Evolutionary conservation across 2,329 filamentous ascomycete species (phyloP).

Genomic region (Daldinia sp.): DNA sequence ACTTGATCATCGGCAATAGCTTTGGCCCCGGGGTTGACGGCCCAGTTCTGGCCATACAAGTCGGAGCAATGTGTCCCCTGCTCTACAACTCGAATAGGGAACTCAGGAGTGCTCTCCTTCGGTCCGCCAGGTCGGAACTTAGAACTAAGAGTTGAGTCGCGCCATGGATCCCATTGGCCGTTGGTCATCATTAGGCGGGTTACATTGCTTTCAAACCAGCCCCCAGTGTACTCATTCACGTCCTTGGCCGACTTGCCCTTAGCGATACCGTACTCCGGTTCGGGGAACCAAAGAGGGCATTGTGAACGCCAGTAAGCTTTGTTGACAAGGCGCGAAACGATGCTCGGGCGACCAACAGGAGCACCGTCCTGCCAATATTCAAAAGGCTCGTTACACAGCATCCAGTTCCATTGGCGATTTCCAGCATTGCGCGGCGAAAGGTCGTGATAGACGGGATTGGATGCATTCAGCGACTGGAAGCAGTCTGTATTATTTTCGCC

Average conservation of each 20-base stretch:
- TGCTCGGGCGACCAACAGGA: slow-evolving; percentile 51
- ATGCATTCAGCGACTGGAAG: slow-evolving; percentile 56
- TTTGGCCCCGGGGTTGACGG: slow-evolving; percentile 58
- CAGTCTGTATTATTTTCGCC: slow-evolving; percentile 56
- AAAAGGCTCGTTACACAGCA: slow-evolving; percentile 61
- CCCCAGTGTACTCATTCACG: slow-evolving; percentile 52
- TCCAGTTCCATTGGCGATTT: slow-evolving; percentile 64
- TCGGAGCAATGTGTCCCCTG: slow-evolving; percentile 53
- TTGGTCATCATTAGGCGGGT: slow-evolving; percentile 53
- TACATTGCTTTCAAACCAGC: slow-evolving; percentile 53
- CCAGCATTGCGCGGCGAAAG: slow-evolving; percentile 50
- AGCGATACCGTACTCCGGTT: slow-evolving; percentile 48
- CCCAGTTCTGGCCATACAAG: slow-evolving; percentile 55
- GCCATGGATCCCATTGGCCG: slow-evolving; percentile 54
- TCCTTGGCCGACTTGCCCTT: slow-evolving; percentile 45
- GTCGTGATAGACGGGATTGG: slow-evolving; percentile 52
- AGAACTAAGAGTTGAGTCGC: slow-evolving; percentile 50
- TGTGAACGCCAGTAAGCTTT: slow-evolving; percentile 52
- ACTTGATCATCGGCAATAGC: slow-evolving; percentile 60
- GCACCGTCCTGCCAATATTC: slow-evolving; percentile 56
- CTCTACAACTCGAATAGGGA: slow-evolving; percentile 48
- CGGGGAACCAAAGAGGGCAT: slow-evolving; percentile 58
- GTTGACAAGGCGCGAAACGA: slow-evolving; percentile 51
- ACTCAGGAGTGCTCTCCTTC: slow-evolving; percentile 45
- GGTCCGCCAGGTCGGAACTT: slow-evolving; percentile 51